phyloP scores from a whole-genome alignment of 106 monocot species.

The Narthecium ossifragum region DNA sequence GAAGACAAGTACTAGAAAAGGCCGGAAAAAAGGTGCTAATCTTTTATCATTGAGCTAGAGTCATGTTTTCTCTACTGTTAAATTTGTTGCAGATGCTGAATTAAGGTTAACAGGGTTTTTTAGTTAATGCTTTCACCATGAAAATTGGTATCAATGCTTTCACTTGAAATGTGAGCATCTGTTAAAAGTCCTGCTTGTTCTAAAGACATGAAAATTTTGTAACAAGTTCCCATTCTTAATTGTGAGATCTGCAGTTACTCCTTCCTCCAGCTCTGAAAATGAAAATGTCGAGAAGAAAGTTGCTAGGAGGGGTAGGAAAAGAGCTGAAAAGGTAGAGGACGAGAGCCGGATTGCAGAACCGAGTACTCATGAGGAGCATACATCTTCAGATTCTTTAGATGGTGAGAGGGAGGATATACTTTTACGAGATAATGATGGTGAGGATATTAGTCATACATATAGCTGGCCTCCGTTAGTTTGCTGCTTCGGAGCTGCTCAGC shows the following conservation, averaged over 20 bases:
- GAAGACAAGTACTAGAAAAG: slow-evolving; percentile 38
- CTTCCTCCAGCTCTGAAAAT: slow-evolving; percentile 17
- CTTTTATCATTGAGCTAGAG: too few species aligned
- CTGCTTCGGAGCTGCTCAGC: slow-evolving; percentile 83
- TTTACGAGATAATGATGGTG: slow-evolving; percentile 21
- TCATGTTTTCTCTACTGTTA: background rate
- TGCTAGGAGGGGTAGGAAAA: slow-evolving; percentile 32
- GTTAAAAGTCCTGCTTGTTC: too few species aligned
- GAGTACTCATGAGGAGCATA: slow-evolving; percentile 11
- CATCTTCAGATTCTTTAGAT: background rate
- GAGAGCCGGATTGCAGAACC: slow-evolving; percentile 11
- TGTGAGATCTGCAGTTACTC: slow-evolving; percentile 28
- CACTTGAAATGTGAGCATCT: too few species aligned
- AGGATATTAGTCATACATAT: slow-evolving; percentile 53
- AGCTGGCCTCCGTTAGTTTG: slow-evolving; percentile 77
- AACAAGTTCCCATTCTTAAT: too few species aligned
- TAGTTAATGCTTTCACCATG: too few species aligned
- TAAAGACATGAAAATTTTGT: too few species aligned
- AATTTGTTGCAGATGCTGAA: background rate
- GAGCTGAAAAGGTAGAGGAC: slow-evolving; percentile 9
- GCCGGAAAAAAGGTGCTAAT: slow-evolving; percentile 51
- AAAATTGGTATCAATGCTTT: too few species aligned
- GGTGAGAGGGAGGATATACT: slow-evolving; percentile 17
- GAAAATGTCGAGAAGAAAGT: slow-evolving; percentile 25
- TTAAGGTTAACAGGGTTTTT: background rate